These are phyloP conservation scores for Rugonectria rugulosa DNA, from an alignment of 2,329 filamentous ascomycete species.

Conservation along the genomic window DNA sequence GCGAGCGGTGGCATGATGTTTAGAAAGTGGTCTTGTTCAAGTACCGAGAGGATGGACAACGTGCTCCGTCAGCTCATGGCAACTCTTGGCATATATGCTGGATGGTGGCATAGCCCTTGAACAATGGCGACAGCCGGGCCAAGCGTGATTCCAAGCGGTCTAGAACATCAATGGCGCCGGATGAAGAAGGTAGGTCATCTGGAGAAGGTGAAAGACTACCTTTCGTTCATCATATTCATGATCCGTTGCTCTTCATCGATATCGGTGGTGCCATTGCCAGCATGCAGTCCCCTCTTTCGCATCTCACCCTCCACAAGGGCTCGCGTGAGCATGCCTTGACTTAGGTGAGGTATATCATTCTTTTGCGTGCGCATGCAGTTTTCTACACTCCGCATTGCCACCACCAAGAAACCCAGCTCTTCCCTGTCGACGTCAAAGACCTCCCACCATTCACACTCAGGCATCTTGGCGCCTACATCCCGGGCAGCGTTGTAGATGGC, in stretches of 20 bases:
- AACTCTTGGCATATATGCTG: slow-evolving; percentile 24
- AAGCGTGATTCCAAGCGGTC: slow-evolving; percentile 14
- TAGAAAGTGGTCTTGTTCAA: slow-evolving; percentile 8
- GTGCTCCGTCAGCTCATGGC: slow-evolving; percentile 23
- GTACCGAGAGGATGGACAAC: slow-evolving; percentile 9
- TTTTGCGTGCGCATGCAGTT: slow-evolving; percentile 70
- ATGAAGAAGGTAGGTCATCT: slow-evolving; percentile 3
- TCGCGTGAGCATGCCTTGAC: slow-evolving; percentile 63
- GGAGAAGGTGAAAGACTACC: slow-evolving; percentile 26
- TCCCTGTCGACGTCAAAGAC: slow-evolving; percentile 96
- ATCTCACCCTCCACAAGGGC: slow-evolving; percentile 67
- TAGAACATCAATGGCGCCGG: slow-evolving; percentile 1
- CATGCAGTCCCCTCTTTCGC: slow-evolving; percentile 55
- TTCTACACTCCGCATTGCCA: slow-evolving; percentile 81
- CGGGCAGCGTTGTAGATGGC: slow-evolving; percentile 90
- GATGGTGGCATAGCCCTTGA: slow-evolving; percentile 12
- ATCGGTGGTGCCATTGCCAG: slow-evolving; percentile 35
- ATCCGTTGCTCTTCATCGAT: slow-evolving; percentile 53
- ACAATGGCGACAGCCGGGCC: slow-evolving; percentile 13
- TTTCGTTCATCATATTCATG: slow-evolving; percentile 50
- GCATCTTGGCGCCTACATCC: slow-evolving; percentile 79
- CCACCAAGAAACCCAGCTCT: slow-evolving; percentile 90
- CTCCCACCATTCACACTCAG: slow-evolving; percentile 93
- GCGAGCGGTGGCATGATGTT: slow-evolving; percentile 33
- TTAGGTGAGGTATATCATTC: slow-evolving; percentile 59